Evolutionary conservation across 768 basidiomycete species (phyloP).

Genomic region (Boletus sp.): DNA sequence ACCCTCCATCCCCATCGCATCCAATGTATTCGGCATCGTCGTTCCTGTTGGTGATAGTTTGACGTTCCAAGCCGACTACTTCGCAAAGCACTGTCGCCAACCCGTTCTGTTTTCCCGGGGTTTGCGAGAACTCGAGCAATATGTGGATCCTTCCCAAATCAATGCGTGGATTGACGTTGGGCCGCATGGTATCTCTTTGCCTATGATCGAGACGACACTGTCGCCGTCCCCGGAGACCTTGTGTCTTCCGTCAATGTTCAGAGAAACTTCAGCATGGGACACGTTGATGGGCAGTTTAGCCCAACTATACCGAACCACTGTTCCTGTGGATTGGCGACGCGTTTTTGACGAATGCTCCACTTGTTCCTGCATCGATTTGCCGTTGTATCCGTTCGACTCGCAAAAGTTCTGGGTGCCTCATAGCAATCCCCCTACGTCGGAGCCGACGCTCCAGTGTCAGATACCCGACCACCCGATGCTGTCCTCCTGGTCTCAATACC

Average conservation of each 20-base stretch:
- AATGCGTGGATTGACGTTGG: slow-evolving; percentile 67
- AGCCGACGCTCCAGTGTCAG: neutral
- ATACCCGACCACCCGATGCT: slow-evolving; percentile 37
- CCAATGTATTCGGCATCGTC: slow-evolving; percentile 55
- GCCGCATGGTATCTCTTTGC: slow-evolving; percentile 56
- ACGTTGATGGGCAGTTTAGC: slow-evolving; percentile 47
- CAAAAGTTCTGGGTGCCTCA: slow-evolving; percentile 58
- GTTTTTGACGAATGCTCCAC: slow-evolving; percentile 47
- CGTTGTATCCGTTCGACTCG: slow-evolving; percentile 60
- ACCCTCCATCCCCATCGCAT: slow-evolving; percentile 60
- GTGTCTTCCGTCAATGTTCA: slow-evolving; percentile 52
- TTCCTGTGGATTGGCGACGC: slow-evolving; percentile 52
- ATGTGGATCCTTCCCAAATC: slow-evolving; percentile 26
- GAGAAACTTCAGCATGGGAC: slow-evolving; percentile 41
- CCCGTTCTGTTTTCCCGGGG: slow-evolving; percentile 56
- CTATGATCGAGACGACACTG: slow-evolving; percentile 47
- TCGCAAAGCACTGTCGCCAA: slow-evolving; percentile 55
- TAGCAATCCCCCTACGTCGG: slow-evolving; percentile 25
- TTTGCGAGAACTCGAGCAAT: slow-evolving; percentile 40
- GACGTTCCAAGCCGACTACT: slow-evolving; percentile 51
- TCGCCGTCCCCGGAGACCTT: slow-evolving; percentile 32
- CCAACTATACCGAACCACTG: slow-evolving; percentile 44
- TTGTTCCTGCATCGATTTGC: slow-evolving; percentile 49
- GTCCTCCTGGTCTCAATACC: slow-evolving; percentile 42
- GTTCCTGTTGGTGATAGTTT: slow-evolving; percentile 50